Evolutionary conservation across 495 filamentous ascomycete genomes (phyloP).

Genomic region (Immersiella caudata): DNA sequence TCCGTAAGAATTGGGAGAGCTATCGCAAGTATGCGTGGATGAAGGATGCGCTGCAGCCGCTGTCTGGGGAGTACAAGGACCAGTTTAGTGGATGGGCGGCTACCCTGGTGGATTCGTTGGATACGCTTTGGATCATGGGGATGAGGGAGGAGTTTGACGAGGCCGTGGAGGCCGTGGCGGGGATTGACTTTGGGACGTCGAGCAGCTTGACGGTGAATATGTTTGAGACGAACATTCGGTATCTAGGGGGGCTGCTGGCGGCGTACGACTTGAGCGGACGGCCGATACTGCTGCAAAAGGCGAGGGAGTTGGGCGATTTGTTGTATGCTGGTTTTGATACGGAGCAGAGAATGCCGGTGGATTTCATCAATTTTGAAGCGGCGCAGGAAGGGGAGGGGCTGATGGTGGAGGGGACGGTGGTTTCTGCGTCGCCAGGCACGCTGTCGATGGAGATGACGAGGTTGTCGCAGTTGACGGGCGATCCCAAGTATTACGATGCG

Average conservation of each 20-base stretch:
- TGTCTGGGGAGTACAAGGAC: conserved; percentile 60
- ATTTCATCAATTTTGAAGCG: conserved; percentile 58
- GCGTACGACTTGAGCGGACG: conserved; percentile 77
- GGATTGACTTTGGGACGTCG: conserved; percentile 79
- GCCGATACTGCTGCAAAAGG: conserved; percentile 75
- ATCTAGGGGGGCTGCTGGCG: conserved; percentile 75
- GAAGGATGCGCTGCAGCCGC: conserved; percentile 74
- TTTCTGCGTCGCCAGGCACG: conserved; percentile 48
- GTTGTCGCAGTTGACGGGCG: conserved; percentile 80
- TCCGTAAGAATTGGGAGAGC: conserved; percentile 71
- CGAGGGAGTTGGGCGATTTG: conserved; percentile 79
- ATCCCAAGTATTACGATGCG: conserved; percentile 90
- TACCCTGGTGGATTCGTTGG: conserved; percentile 82
- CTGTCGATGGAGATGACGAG: conserved; percentile 85
- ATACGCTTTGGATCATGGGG: conserved; percentile 92
- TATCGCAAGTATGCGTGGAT: conserved; percentile 79
- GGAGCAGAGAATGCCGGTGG: conserved; percentile 80
- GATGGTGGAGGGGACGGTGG: conserved; percentile 36
- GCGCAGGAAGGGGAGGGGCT: conserved; percentile 42
- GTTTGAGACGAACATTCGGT: conserved; percentile 84
- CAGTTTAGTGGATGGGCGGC: conserved; percentile 91
- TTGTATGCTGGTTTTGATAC: conserved; percentile 88
- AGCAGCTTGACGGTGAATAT: conserved; percentile 69
- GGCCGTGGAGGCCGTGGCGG: conserved; percentile 69
- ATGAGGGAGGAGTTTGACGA: conserved; percentile 81